These are phyloP conservation scores for Cutaneotrichosporon spelunceum DNA, from an alignment of 1,284 basidiomycete genomes.

Conservation along the genomic window DNA sequence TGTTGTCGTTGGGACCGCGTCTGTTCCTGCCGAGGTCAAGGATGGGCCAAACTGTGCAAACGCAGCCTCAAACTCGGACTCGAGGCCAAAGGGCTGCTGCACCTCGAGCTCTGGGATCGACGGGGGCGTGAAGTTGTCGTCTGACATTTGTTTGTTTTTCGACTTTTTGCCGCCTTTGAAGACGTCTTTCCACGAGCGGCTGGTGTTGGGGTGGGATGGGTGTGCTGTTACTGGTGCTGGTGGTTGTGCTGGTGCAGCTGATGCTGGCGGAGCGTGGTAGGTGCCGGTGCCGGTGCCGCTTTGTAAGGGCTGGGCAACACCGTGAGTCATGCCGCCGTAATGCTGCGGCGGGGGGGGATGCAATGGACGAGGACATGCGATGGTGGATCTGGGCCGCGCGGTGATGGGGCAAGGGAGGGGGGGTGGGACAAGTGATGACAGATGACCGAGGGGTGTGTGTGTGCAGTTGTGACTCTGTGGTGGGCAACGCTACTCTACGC, in stretches of 20 bases:
- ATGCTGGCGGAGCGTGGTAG: neutral
- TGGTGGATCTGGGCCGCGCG: neutral
- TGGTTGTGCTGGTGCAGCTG: neutral
- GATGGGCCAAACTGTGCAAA: slow-evolving; percentile 8
- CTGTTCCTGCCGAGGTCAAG: neutral
- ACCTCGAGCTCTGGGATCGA: slow-evolving; percentile 23
- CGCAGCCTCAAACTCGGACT: slow-evolving; percentile 18
- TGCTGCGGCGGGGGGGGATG: neutral
- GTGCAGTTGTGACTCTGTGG: neutral
- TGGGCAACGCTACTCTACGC: neutral
- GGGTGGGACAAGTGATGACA: neutral
- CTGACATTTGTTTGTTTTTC: slow-evolving; percentile 1
- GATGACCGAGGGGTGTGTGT: neutral
- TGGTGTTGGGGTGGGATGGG: neutral
- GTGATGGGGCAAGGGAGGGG: neutral
- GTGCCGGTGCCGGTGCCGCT: neutral
- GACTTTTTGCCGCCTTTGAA: slow-evolving; percentile 14
- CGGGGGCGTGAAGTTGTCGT: slow-evolving; percentile 11
- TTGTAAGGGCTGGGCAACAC: neutral
- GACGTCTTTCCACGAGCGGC: slow-evolving; percentile 8
- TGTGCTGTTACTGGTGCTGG: neutral
- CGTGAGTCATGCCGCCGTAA: slow-evolving; percentile 5
- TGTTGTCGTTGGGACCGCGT: neutral
- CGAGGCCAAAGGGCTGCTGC: slow-evolving; percentile 17
- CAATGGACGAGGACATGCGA: slow-evolving; percentile 5